Percentiles rank a stretch among this genome's conserved stretches.
Conservation (phyloP, 257 asterid species). For the Nicotiana paniculata region DNA sequence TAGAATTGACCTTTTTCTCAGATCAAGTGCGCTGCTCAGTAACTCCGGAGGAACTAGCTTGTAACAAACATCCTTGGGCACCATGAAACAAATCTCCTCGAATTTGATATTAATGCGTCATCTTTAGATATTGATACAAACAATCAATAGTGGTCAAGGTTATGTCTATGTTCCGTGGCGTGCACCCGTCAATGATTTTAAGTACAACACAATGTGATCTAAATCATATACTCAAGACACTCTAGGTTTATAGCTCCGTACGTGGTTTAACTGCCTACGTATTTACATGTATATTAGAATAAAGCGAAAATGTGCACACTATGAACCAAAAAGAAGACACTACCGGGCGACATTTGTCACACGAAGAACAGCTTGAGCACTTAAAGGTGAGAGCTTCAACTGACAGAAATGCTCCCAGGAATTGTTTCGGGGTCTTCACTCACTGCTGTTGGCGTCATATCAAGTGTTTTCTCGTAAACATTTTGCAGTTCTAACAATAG, state of each 20-base stretch:
- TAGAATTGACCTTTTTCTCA: not conserved
- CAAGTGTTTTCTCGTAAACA: conserved; percentile 39
- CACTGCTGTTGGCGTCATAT: conserved; percentile 13
- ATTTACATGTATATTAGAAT: not conserved
- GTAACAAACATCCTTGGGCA: not conserved
- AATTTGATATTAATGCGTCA: not conserved
- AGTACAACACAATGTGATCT: not conserved
- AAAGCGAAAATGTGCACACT: conserved; percentile 1
- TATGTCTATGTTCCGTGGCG: not conserved
- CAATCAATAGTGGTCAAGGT: not conserved
- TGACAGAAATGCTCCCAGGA: conserved; percentile 85
- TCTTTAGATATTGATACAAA: not conserved
- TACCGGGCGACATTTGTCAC: conserved; percentile 56
- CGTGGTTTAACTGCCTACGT: not conserved
- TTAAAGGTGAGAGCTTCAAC: conserved; percentile 75
- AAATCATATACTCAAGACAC: not conserved
- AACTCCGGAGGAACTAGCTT: not conserved
- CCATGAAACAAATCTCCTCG: not conserved
- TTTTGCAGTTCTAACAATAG: conserved; percentile 60
- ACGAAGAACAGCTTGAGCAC: conserved; percentile 84
- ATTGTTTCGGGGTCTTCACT: conserved; percentile 25
- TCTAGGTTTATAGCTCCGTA: not conserved
- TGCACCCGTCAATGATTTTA: not conserved
- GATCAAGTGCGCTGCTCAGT: not conserved
- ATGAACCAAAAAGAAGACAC: conserved; percentile 48